Conservation (phyloP, 2,329 filamentous ascomycete species). For the Claviceps arundinis region DNA sequence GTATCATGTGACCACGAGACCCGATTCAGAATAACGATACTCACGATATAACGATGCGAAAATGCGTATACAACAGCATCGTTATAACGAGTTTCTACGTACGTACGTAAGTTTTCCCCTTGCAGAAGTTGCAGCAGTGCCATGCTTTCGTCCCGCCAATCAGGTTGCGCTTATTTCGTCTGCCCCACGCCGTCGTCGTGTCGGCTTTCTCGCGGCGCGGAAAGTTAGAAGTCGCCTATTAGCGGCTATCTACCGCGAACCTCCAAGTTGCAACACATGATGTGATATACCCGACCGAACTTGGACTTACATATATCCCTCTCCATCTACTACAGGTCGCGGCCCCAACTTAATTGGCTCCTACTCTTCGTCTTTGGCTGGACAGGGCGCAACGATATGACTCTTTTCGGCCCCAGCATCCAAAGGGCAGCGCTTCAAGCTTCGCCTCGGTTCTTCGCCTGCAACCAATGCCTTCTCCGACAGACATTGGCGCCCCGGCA, state of each 20-base stretch:
- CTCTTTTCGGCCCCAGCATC: conserved; percentile 27
- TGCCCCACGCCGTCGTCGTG: neutral
- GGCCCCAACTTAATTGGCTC: neutral
- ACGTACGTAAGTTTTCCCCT: too few species aligned
- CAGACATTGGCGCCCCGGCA: conserved; percentile 13
- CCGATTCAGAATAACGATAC: too few species aligned
- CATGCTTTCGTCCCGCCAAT: conserved; percentile 15
- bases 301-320: neutral
- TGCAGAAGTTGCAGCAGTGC: too few species aligned
- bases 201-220: neutral
- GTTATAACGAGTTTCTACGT: too few species aligned
- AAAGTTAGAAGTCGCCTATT: neutral
- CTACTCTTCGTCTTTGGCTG: neutral
- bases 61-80: too few species aligned
- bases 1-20: too few species aligned
- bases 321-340: neutral
- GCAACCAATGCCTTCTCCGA: conserved; percentile 35
- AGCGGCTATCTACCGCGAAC: neutral
- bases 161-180: conserved; percentile 12
- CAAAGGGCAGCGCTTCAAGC: conserved; percentile 27
- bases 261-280: neutral
- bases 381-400: conserved; percentile 18
- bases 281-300: neutral
- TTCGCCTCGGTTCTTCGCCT: conserved; percentile 28
- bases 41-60: too few species aligned